Evolutionary conservation across 225 moss, liverwort and hornwort species (phyloP), one percentile per base, ranked within the genome.

Genomic region (Climacium dendroides): DNA sequence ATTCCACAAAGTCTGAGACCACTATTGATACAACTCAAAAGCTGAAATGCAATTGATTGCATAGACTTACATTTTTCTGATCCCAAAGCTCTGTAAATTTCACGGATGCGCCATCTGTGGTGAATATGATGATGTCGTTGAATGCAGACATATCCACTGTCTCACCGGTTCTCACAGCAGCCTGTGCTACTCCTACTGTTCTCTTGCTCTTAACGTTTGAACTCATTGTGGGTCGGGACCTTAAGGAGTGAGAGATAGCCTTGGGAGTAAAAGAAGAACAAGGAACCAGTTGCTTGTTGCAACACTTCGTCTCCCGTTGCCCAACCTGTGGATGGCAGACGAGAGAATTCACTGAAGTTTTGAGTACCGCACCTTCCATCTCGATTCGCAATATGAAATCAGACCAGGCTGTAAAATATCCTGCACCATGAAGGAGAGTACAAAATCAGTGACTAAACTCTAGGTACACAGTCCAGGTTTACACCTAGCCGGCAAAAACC

Each of bases 11-110:
- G 39, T 53, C 53, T 63, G 76, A 53, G 50, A 64, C 15, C 70
- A 71, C 28, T 29, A 54, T 22, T 69, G 82, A 54, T 37, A 53
- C 37, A 67, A 69, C 10, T 85, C 73, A 63, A 62, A 79, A 39
- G 25, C 35, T 73, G 41, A 50, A 63, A 57, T 16, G 75, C 11
- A 82, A 67, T 60, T 69, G 58, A 69, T 60, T 61, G 55, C 34
- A 57, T 8, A 57, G 41, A 41, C 92, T 85, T 83, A 90, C 92
- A 73, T 90, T 90, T 45, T 82, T 82, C 72, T 90, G 90, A 86
- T 92, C 92, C 94, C 94, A 94, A 52, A 94, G 91, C 77, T 92
- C 92, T 41, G 91, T 52, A n/a, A 94, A 94, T 70, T 91, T 92
- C 86, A 94, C 90, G 86, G 90, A 29, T 71, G 82, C 79, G 53